A percentile compares a stretch with the other conserved stretches of the same genome.
phyloP scores from a whole-genome alignment of 352 stramenopile genomes.

The Pythium insidiosum region DNA sequence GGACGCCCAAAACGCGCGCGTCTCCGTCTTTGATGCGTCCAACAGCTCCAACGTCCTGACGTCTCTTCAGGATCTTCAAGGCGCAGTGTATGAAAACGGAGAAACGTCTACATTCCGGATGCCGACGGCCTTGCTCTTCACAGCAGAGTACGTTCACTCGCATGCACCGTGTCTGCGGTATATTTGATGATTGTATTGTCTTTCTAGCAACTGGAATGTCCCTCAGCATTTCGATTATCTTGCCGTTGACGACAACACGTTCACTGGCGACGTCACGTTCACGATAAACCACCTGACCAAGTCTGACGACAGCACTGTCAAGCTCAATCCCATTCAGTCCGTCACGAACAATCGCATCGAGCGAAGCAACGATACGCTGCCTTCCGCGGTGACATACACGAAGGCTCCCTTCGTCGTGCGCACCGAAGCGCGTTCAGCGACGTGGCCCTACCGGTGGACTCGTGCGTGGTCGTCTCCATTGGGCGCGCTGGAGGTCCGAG shows the following conservation, averaged over 20 bases:
- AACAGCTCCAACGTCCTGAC: constrained; percentile 16
- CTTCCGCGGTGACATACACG: constrained; percentile 24
- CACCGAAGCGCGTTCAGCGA: constrained; percentile 7
- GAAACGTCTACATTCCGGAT: constrained; percentile 21
- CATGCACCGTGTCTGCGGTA: neutral
- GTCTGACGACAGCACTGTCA: constrained; percentile 17
- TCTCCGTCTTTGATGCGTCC: constrained; percentile 31
- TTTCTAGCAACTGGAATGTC: constrained; percentile 42
- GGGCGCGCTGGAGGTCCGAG: constrained; percentile 23
- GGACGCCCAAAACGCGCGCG: constrained; percentile 13
- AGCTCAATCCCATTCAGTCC: constrained; percentile 25
- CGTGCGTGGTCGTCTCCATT: constrained; percentile 22
- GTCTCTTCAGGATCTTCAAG: constrained; percentile 16
- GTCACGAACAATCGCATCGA: constrained; percentile 15
- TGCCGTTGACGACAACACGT: constrained; percentile 57
- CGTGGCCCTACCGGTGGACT: constrained; percentile 33
- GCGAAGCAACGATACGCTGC: constrained; percentile 13
- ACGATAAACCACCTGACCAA: constrained; percentile 18
- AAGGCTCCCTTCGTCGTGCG: constrained; percentile 36
- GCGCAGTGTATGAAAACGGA: constrained; percentile 35
- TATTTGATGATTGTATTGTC: neutral
- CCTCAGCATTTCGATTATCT: constrained; percentile 40
- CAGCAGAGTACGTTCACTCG: constrained; percentile 13
- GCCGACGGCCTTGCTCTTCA: constrained; percentile 42
- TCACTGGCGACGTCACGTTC: constrained; percentile 39